These are phyloP conservation scores for Fusarium sp. DNA, from an alignment of 2,329 filamentous ascomycete genomes.

Conservation along the genomic window DNA sequence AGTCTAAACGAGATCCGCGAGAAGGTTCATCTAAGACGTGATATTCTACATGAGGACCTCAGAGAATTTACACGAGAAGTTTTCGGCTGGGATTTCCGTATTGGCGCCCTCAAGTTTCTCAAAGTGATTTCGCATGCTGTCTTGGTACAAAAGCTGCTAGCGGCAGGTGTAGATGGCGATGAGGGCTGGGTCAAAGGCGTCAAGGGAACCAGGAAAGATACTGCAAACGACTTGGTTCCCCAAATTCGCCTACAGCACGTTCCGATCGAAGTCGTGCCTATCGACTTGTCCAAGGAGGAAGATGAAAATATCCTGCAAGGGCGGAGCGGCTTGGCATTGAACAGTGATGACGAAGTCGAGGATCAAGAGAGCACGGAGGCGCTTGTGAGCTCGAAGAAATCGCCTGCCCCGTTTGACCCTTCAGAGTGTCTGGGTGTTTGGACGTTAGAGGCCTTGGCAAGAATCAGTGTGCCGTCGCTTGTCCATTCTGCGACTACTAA, in stretches of 20 bases:
- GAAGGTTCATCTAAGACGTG: slow-evolving; percentile 42
- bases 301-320: slow-evolving; percentile 68
- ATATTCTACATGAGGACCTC: slow-evolving; percentile 62
- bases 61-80: slow-evolving; percentile 81
- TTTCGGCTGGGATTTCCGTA: slow-evolving; percentile 86
- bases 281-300: slow-evolving; percentile 80
- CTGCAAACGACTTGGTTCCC: slow-evolving; percentile 77
- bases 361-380: slow-evolving; percentile 51
- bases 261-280: slow-evolving; percentile 80
- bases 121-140: slow-evolving; percentile 82
- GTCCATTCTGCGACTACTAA: slow-evolving; percentile 45
- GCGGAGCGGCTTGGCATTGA: slow-evolving; percentile 69
- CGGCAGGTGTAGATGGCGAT: slow-evolving; percentile 45
- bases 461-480: slow-evolving; percentile 45
- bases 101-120: slow-evolving; percentile 87
- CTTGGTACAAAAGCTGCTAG: slow-evolving; percentile 69
- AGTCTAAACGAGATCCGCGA: slow-evolving; percentile 46
- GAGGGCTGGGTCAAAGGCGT: slow-evolving; percentile 73
- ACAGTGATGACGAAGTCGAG: slow-evolving; percentile 74
- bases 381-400: neutral
- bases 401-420: slow-evolving; percentile 69
- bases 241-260: slow-evolving; percentile 85
- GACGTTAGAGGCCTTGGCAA: slow-evolving; percentile 55
- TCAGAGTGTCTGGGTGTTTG: slow-evolving; percentile 63
- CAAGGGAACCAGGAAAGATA: slow-evolving; percentile 75